phyloP scores from a whole-genome alignment of 768 basidiomycete genomes.

The Pisolithus tinctorius region DNA sequence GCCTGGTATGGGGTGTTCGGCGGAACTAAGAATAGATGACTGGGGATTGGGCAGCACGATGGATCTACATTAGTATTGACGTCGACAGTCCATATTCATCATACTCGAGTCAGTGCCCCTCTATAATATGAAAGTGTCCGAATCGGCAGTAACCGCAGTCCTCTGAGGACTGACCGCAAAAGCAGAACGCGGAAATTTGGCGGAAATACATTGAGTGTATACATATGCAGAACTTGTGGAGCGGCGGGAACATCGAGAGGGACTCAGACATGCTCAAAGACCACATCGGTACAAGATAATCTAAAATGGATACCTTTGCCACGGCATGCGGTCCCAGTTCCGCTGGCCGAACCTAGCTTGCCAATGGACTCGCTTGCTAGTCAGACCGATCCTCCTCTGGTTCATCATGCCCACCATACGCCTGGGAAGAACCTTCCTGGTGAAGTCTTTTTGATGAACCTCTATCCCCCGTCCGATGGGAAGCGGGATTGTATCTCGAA shows the following conservation, averaged over 20 bases:
- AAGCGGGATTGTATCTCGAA: constrained; percentile 29
- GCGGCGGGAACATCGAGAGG: neutral
- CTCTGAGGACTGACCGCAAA: neutral
- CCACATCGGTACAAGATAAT: constrained; percentile 29
- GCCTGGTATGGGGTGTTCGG: constrained; percentile 15
- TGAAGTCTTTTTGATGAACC: constrained; percentile 51
- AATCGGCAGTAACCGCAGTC: neutral
- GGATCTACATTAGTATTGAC: constrained; percentile 24
- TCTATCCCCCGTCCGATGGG: constrained; percentile 42
- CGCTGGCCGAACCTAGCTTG: neutral
- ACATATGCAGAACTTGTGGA: constrained; percentile 9
- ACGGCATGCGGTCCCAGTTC: constrained; percentile 16
- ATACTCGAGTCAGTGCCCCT: neutral
- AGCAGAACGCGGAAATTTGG: constrained; percentile 10
- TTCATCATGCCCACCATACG: constrained; percentile 24
- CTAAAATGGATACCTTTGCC: constrained; percentile 20
- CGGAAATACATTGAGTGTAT: constrained; percentile 14
- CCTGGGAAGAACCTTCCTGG: constrained; percentile 31
- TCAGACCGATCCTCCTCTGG: constrained; percentile 26
- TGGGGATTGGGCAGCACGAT: constrained; percentile 6
- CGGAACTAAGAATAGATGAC: constrained; percentile 18
- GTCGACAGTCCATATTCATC: neutral
- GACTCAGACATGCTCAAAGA: constrained; percentile 1
- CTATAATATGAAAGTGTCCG: neutral
- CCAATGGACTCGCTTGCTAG: constrained; percentile 9